A percentile compares a stretch with the other conserved stretches of the same genome.
These are phyloP conservation scores for Glycine tomentella DNA, from an alignment of 306 rosid species.

Conservation along the genomic window DNA sequence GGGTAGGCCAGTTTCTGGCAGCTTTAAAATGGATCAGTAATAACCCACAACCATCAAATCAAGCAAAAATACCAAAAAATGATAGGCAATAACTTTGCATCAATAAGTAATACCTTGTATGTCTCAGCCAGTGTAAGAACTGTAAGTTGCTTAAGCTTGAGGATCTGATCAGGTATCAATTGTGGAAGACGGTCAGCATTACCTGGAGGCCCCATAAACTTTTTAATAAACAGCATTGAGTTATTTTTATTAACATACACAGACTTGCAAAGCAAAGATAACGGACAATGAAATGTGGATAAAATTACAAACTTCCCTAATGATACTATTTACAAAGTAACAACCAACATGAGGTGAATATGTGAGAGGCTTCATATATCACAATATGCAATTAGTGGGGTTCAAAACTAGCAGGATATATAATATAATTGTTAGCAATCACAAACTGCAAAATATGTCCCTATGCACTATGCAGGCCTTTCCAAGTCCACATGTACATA, in stretches of 20 bases:
- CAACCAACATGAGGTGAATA: not conserved
- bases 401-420: not conserved
- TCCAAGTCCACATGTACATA: not conserved
- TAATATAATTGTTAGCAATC: not conserved
- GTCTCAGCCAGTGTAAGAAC: constrained; percentile 96
- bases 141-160: constrained; percentile 95
- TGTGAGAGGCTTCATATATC: not conserved
- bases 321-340: not conserved
- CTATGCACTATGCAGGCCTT: not conserved
- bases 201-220: constrained; percentile 54
- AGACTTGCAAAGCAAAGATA: not conserved
- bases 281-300: not conserved
- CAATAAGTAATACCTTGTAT: constrained; percentile 65
- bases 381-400: not conserved
- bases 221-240: constrained; percentile 24
- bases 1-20: not conserved
- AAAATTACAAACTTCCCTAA: not conserved
- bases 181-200: constrained; percentile 69
- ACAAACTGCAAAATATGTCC: not conserved
- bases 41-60: not conserved
- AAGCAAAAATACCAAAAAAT: constrained; percentile 1
- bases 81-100: not conserved
- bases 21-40: not conserved
- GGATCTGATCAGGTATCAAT: constrained; percentile 78
- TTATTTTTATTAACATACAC: not conserved